Conservation (phyloP, 345 rosid species). For the Salix suchowensis region DNA sequence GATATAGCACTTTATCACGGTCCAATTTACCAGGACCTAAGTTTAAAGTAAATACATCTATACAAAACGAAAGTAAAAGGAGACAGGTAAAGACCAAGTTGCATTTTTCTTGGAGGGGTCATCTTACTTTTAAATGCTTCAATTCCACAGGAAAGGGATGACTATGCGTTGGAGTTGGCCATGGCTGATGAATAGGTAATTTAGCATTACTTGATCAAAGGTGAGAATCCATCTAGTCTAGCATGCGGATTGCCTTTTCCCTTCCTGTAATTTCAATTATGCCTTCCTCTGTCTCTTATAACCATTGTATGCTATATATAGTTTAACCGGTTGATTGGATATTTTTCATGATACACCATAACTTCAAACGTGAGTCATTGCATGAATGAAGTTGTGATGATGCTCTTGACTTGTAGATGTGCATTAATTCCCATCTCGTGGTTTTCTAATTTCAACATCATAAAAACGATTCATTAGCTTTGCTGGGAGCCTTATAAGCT, state of each 20-base stretch:
- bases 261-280: not conserved
- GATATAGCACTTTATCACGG: too few relatives aligned
- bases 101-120: not conserved
- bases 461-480: too few relatives aligned
- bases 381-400: too few relatives aligned
- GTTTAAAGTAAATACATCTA: not conserved
- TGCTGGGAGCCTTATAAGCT: too few relatives aligned
- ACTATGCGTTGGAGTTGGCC: constrained; percentile 90
- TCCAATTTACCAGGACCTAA: too few relatives aligned
- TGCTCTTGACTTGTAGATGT: too few relatives aligned
- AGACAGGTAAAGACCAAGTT: not conserved
- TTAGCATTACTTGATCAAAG: not conserved
- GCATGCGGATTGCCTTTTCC: constrained; percentile 8
- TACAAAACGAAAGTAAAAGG: not conserved
- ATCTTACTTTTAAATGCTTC: constrained; percentile 11
- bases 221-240: constrained; percentile 9
- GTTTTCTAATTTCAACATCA: too few relatives aligned
- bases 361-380: not conserved
- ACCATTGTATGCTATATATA: not conserved
- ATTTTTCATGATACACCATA: not conserved
- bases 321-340: not conserved
- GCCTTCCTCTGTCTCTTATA: constrained; percentile 1
- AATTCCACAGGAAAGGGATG: constrained; percentile 77
- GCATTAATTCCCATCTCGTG: too few relatives aligned
- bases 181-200: constrained; percentile 70